These are phyloP conservation scores for Oxytropis ochrocephala DNA, from an alignment of 306 rosid genomes.

Conservation along the genomic window DNA sequence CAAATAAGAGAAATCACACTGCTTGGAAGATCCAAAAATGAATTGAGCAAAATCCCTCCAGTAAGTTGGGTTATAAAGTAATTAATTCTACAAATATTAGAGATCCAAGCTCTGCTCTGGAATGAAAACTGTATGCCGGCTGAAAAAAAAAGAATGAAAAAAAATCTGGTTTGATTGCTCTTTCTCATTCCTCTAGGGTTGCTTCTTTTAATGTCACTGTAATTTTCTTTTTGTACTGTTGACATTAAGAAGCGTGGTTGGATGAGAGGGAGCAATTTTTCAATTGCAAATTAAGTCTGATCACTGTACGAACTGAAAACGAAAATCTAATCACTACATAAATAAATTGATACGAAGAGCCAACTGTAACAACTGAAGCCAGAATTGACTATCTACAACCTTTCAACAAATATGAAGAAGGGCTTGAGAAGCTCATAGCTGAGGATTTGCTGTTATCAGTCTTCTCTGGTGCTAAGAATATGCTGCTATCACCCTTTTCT, in stretches of 20 bases:
- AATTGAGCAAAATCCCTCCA: neutral
- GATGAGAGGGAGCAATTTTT: neutral
- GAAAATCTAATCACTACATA: neutral
- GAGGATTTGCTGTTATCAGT: neutral
- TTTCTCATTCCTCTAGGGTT: neutral
- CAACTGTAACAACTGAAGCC: conserved; percentile 16
- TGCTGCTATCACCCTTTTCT: conserved; percentile 25
- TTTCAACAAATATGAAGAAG: conserved; percentile 67
- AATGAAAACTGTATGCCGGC: neutral
- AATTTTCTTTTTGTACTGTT: neutral
- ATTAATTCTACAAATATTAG: no score
- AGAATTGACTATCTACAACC: conserved; percentile 57
- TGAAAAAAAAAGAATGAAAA: no score
- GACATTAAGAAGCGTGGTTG: neutral
- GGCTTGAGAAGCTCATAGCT: conserved; percentile 37
- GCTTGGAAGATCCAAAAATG: neutral
- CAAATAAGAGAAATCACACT: neutral
- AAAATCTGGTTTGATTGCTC: neutral
- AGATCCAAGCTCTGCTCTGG: neutral
- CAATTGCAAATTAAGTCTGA: conserved; percentile 12
- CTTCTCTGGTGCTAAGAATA: neutral
- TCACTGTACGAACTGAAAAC: neutral
- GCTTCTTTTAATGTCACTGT: no score
- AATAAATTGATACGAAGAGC: neutral
- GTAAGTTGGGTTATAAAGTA: neutral